These are phyloP conservation scores for Lasiosphaeria ovina DNA, from an alignment of 495 filamentous ascomycete species.

Conservation along the genomic window DNA sequence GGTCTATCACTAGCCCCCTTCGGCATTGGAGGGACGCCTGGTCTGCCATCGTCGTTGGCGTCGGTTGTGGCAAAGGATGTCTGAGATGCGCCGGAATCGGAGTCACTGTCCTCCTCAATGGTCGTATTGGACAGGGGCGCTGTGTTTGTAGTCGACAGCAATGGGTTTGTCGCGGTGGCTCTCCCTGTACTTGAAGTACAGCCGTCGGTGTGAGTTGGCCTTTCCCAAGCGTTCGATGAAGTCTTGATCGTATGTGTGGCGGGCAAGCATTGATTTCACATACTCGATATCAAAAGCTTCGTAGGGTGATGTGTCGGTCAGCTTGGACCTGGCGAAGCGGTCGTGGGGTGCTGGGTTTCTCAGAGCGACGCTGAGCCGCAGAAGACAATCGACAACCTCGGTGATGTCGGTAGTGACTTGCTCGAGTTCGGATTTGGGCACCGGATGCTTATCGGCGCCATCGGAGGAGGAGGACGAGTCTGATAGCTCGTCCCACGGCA, in stretches of 20 bases:
- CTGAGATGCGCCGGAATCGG: slow-evolving; percentile 20
- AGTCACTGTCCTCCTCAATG: slow-evolving; percentile 9
- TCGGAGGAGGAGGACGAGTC: slow-evolving; percentile 2
- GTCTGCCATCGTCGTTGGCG: slow-evolving; percentile 2
- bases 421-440: slow-evolving; percentile 9
- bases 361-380: slow-evolving; percentile 21
- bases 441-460: slow-evolving; percentile 3
- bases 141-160: slow-evolving; percentile 5
- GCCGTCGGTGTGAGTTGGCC: slow-evolving; percentile 40
- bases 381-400: slow-evolving; percentile 23
- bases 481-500: slow-evolving; percentile 15
- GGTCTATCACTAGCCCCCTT: slow-evolving; percentile 18
- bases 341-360: slow-evolving; percentile 29
- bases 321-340: slow-evolving; percentile 16
- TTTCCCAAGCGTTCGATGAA: slow-evolving; percentile 39
- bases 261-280: slow-evolving; percentile 5
- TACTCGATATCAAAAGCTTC: slow-evolving; percentile 15
- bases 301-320: slow-evolving; percentile 16
- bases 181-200: slow-evolving; percentile 43
- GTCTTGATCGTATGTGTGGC: background rate
- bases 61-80: slow-evolving; percentile 20
- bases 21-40: slow-evolving; percentile 21
- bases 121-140: slow-evolving; percentile 12
- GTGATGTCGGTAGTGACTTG: slow-evolving; percentile 13
- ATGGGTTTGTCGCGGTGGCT: slow-evolving; percentile 38